A percentile compares a stretch with the other conserved stretches of the same genome.
Conservation (phyloP, 345 rosid species). For the Syzygium aromaticum region DNA sequence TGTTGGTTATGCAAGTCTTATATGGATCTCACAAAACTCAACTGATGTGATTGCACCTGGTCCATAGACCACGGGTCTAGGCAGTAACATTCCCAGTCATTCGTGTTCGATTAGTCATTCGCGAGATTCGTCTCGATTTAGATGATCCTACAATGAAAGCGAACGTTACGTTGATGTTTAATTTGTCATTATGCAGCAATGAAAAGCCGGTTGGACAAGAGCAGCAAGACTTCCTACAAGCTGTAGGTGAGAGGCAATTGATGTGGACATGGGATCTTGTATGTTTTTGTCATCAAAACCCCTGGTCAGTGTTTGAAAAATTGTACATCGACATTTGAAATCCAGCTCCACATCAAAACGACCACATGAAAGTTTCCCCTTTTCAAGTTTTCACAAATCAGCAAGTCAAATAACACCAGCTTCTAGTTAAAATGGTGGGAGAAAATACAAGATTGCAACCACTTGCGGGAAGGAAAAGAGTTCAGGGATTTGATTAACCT, state of each 20-base stretch:
- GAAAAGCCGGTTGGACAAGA: not conserved
- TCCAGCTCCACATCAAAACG: not conserved
- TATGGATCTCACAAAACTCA: not conserved
- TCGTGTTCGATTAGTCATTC: not conserved
- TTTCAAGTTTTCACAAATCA: not conserved
- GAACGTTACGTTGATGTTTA: not conserved
- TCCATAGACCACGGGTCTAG: not conserved
- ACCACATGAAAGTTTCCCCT: not conserved
- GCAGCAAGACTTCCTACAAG: not conserved
- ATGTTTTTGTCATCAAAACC: not conserved
- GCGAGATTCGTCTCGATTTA: not conserved
- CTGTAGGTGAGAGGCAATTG: not conserved
- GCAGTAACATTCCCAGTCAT: rapidly evolving
- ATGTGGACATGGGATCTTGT: not conserved
- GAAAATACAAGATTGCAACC: not conserved
- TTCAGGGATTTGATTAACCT: not conserved
- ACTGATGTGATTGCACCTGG: rapidly evolving
- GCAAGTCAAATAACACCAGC: not conserved
- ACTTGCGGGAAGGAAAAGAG: not conserved
- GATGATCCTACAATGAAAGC: not conserved
- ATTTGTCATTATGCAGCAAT: not conserved
- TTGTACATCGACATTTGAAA: not conserved
- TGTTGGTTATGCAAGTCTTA: not conserved
- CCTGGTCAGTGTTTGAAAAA: not conserved
- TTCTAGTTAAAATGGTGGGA: not conserved